Percentiles rank a stretch among this genome's conserved stretches.
Conservation (phyloP, 805 yeast species). For the Tetrapisispora namnaoensis region DNA sequence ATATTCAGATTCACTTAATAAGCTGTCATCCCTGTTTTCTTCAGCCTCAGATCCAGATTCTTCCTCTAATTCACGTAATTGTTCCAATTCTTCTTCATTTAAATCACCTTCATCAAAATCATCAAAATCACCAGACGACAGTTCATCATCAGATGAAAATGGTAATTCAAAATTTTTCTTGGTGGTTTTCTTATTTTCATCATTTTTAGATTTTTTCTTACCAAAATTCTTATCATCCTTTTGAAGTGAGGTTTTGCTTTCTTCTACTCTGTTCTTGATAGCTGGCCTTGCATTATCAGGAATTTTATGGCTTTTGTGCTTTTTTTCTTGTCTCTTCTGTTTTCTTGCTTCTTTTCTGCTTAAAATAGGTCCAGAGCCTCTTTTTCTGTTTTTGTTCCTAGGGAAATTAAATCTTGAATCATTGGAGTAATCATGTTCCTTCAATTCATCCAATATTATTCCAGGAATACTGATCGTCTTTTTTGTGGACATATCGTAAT, state of each 20-base stretch:
- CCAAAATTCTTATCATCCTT: neutral
- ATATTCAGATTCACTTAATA: constrained; percentile 1
- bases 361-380: constrained; percentile 18
- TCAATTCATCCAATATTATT: constrained; percentile 43
- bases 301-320: constrained; percentile 19
- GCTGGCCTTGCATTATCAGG: constrained; percentile 2
- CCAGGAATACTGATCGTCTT: constrained; percentile 48
- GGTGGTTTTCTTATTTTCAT: constrained; percentile 17
- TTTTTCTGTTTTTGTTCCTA: constrained; percentile 26
- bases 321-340: constrained; percentile 31
- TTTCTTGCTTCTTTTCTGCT: constrained; percentile 37
- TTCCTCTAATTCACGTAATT: constrained; percentile 21
- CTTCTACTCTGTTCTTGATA: neutral
- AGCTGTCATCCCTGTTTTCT: constrained; percentile 4
- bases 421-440: constrained; percentile 34
- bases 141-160: constrained; percentile 35
- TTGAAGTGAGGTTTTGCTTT: neutral
- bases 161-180: constrained; percentile 25
- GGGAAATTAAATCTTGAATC: constrained; percentile 29
- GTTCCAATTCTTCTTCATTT: constrained; percentile 29
- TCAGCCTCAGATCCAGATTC: constrained; percentile 8
- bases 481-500: constrained; percentile 2
- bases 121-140: constrained; percentile 36
- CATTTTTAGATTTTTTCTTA: constrained; percentile 18
- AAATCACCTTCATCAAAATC: constrained; percentile 33